These are phyloP conservation scores for Penicillium nordicum DNA, from an alignment of 2,329 filamentous ascomycete genomes.

Conservation along the genomic window DNA sequence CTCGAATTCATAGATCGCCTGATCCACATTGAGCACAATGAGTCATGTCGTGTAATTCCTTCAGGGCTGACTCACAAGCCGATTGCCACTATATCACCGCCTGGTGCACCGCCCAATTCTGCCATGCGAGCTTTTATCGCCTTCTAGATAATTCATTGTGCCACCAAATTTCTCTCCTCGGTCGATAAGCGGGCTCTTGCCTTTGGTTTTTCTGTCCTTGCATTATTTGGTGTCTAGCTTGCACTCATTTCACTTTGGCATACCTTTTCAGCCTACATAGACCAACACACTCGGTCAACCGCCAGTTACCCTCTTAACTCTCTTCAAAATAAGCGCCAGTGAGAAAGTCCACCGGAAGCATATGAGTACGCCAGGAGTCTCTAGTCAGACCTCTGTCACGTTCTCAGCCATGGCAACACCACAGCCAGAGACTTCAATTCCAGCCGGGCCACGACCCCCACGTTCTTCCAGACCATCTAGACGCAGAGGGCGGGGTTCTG, in stretches of 20 bases:
- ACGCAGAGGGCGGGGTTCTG: constrained; percentile 31
- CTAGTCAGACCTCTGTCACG: background rate
- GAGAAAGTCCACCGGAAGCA: background rate
- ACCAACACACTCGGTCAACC: background rate
- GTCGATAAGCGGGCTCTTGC: background rate
- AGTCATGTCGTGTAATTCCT: constrained; percentile 7
- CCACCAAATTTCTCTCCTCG: constrained; percentile 3
- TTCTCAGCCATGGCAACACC: constrained; percentile 11
- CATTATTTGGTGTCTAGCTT: background rate
- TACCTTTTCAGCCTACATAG: background rate
- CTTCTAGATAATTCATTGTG: constrained; percentile 11
- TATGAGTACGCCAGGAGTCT: background rate
- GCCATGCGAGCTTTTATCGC: constrained; percentile 21
- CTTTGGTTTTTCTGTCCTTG: background rate
- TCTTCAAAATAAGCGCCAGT: background rate
- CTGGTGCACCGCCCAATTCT: constrained; percentile 16
- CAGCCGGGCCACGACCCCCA: constrained; percentile 7
- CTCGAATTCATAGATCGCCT: constrained; percentile 8
- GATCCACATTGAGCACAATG: constrained; percentile 1
- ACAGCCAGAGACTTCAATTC: background rate
- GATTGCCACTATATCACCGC: constrained; percentile 15
- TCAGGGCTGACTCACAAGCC: constrained; percentile 3
- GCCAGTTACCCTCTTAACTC: background rate
- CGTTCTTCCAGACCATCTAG: constrained; percentile 19
- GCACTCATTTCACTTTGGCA: background rate